A percentile compares a stretch with the other conserved stretches of the same genome.
Evolutionary conservation across 2,329 filamentous ascomycete genomes (phyloP).

Genomic region (Sodiomyces alkalinus): DNA sequence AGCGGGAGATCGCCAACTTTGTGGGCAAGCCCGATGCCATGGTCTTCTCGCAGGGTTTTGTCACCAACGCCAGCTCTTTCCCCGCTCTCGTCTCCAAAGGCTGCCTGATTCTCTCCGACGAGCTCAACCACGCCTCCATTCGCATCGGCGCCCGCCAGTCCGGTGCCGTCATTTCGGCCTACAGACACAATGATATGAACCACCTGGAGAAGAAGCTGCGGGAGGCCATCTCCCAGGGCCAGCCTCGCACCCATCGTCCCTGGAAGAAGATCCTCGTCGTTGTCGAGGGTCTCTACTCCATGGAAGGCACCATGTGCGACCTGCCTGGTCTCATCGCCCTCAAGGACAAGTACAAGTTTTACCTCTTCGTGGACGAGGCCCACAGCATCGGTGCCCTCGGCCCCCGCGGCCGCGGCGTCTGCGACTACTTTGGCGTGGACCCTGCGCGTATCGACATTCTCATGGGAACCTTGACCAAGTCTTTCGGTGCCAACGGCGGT

Average conservation of each 20-base stretch:
- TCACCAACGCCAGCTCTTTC: constrained; percentile 88
- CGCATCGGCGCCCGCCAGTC: constrained; percentile 88
- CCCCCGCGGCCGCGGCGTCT: constrained; percentile 78
- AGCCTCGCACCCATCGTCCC: constrained; percentile 92
- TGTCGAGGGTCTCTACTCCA: constrained; percentile 94
- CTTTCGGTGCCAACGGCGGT: constrained; percentile 93
- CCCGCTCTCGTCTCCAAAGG: constrained; percentile 86
- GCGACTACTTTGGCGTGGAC: constrained; percentile 91
- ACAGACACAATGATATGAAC: constrained; percentile 93
- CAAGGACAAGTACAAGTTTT: constrained; percentile 94
- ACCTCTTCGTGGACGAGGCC: constrained; percentile 89
- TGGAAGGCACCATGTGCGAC: constrained; percentile 98
- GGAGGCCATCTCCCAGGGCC: constrained; percentile 88
- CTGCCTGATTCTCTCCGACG: constrained; percentile 87
- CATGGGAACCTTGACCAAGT: constrained; percentile 97
- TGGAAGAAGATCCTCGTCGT: constrained; percentile 99
- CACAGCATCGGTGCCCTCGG: constrained; percentile 92
- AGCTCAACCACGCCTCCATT: constrained; percentile 95
- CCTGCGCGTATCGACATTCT: constrained; percentile 81
- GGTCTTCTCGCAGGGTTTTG: constrained; percentile 98
- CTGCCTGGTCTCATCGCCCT: constrained; percentile 76
- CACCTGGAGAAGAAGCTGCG: constrained; percentile 76
- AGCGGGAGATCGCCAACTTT: constrained; percentile 76
- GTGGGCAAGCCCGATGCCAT: constrained; percentile 90
- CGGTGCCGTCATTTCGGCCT: constrained; percentile 86